Percentiles rank a stretch among this genome's conserved stretches.
phyloP scores from a whole-genome alignment of 73 alveolate genomes.

The Blepharisma stoltei region DNA sequence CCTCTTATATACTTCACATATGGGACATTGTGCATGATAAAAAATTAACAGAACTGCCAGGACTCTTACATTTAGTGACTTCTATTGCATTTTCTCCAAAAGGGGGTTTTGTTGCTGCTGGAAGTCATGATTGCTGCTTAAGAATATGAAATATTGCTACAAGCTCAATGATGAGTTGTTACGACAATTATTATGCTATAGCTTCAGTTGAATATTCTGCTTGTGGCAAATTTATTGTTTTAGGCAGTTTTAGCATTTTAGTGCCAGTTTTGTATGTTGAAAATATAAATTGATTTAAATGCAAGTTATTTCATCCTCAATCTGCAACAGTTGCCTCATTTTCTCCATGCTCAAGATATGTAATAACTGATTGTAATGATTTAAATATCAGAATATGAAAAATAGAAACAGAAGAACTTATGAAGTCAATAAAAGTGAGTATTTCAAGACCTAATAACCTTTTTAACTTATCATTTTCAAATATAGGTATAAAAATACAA shows the following conservation, averaged over 20 bases:
- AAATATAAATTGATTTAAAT: neutral
- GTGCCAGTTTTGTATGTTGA: neutral
- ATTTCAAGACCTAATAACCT: too few species aligned
- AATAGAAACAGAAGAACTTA: neutral
- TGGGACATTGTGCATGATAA: too few species aligned
- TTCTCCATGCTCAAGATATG: neutral
- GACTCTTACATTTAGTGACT: neutral
- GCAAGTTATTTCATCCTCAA: neutral
- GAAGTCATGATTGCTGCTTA: neutral
- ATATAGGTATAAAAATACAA: too few species aligned
- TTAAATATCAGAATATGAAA: neutral
- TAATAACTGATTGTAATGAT: constrained; percentile 2
- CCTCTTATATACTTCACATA: too few species aligned
- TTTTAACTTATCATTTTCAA: too few species aligned
- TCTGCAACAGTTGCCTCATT: neutral
- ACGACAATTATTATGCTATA: neutral
- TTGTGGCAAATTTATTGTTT: neutral
- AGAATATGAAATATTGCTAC: neutral
- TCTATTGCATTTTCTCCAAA: neutral
- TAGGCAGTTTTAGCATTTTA: neutral
- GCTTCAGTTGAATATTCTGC: neutral
- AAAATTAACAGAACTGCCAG: neutral
- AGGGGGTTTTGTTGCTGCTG: neutral
- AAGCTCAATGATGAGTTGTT: neutral
- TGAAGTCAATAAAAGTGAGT: too few species aligned